Evolutionary conservation across 345 rosid genomes (phyloP), one percentile per base, ranked within the genome.

Genomic region (Leavenworthia alabamica): DNA sequence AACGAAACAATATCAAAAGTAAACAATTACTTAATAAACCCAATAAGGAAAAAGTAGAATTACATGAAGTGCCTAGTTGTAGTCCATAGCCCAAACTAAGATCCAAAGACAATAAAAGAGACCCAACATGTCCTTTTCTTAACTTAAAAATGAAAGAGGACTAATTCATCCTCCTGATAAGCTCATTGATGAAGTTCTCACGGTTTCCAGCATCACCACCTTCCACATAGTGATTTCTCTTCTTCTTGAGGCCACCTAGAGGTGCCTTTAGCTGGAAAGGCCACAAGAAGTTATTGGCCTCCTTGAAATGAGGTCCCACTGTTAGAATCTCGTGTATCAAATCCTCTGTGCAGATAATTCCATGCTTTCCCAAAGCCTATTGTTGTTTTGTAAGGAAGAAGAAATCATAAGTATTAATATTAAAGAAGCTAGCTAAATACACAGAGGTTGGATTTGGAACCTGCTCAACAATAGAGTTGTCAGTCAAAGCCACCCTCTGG

Each of bases 191-290:
- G 72, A 72, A 86, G 59, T 83, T 75, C 62, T 91, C 96, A 3
- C 75, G 80, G 68, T 82, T 79, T 35, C 89, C 97, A 0, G 96
- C 96, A 71, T 91, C 98, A 35, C 96, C 98, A 0, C 98, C 98
- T 75, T 92, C 98, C 0, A 92, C 96, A 36, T 92, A 92, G 75
- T 92, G 98, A 63, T 89, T 88, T 55, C 98, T 84, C 82, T 86
- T 89, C 85, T 85, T 89, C 80, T 88, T 79, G 43, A 91, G 42
- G 60, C 96, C 98, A 24, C 95, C 88, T 42, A 81, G 69, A 0
- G 98, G 98, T 4, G 98, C 96, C 81, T 83, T 92, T 5, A 92
- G 89, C 82, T 92, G 81, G 76, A 92, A 92, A 5, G 96, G 96
- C 98, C 96, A 92, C 9, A 89, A 60, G 76, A 84, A 92, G 84